phyloP scores from a whole-genome alignment of 805 yeast species.

The Monosporozyma siamensis region DNA sequence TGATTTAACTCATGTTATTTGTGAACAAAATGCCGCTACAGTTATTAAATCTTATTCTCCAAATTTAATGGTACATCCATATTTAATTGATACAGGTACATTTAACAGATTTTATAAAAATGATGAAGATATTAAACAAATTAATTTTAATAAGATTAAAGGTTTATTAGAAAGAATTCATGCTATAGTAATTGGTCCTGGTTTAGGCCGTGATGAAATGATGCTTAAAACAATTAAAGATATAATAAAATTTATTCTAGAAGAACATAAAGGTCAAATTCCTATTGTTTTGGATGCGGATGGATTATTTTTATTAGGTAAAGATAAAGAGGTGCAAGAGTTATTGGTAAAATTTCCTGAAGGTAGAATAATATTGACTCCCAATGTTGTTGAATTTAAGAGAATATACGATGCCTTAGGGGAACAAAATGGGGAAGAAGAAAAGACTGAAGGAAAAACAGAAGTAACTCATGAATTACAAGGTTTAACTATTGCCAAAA shows the following conservation, averaged over 20 bases:
- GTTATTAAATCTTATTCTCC: conserved; percentile 86
- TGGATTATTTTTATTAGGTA: conserved; percentile 58
- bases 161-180: conserved; percentile 58
- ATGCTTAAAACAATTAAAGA: conserved; percentile 54
- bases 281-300: conserved; percentile 91
- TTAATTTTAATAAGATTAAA: conserved; percentile 32
- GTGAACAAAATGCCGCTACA: conserved; percentile 68
- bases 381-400: conserved; percentile 78
- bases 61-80: conserved; percentile 93
- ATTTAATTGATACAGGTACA: conserved; percentile 37
- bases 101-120: not conserved
- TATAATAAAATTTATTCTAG: conserved; percentile 38
- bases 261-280: conserved; percentile 43
- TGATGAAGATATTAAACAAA: conserved; percentile 21
- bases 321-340: conserved; percentile 16
- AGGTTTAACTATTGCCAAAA: conserved; percentile 19
- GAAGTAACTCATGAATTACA: conserved; percentile 25
- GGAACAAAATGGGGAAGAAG: conserved; percentile 7
- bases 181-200: conserved; percentile 85
- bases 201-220: conserved; percentile 72
- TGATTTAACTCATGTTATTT: conserved; percentile 83
- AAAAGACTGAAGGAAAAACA: too few species aligned
- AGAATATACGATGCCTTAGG: conserved; percentile 47
- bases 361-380: conserved; percentile 65
- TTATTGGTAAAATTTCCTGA: conserved; percentile 42